These are phyloP conservation scores for Aspergillus persii DNA, from an alignment of 2,329 filamentous ascomycete species.

Conservation along the genomic window DNA sequence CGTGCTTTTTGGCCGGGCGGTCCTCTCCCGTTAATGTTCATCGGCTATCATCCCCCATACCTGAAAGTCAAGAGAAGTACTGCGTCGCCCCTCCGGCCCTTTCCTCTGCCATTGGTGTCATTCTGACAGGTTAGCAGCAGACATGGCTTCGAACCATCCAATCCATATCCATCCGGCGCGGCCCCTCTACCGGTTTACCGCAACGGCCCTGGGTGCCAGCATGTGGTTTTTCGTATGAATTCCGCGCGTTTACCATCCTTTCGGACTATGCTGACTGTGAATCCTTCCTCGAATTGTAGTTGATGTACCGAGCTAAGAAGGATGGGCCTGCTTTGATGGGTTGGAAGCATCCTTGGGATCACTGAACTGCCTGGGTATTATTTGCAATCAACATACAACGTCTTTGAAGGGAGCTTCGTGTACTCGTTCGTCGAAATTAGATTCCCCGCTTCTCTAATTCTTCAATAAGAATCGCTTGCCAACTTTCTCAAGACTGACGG, in stretches of 20 bases:
- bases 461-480: not conserved
- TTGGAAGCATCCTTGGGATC: constrained; percentile 96
- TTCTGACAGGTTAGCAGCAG: constrained; percentile 13
- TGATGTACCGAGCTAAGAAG: constrained; percentile 96
- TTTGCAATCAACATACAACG: not conserved
- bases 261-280: constrained; percentile 16
- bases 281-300: constrained; percentile 48
- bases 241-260: not conserved
- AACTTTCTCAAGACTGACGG: no score
- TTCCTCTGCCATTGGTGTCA: not conserved
- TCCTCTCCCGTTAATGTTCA: not conserved
- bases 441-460: not conserved
- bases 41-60: not conserved
- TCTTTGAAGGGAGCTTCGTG: not conserved
- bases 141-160: constrained; percentile 44
- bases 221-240: constrained; percentile 96
- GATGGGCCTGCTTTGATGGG: constrained; percentile 88
- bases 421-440: not conserved
- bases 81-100: not conserved
- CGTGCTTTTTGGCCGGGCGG: not conserved
- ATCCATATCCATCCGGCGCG: constrained; percentile 58
- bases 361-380: constrained; percentile 54
- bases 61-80: not conserved
- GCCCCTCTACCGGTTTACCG: constrained; percentile 78
- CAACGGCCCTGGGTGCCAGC: constrained; percentile 82